A percentile compares a stretch with the other conserved stretches of the same genome.
These are phyloP conservation scores for Neoboletus brunneissimus DNA, from an alignment of 768 basidiomycete species.

Conservation along the genomic window DNA sequence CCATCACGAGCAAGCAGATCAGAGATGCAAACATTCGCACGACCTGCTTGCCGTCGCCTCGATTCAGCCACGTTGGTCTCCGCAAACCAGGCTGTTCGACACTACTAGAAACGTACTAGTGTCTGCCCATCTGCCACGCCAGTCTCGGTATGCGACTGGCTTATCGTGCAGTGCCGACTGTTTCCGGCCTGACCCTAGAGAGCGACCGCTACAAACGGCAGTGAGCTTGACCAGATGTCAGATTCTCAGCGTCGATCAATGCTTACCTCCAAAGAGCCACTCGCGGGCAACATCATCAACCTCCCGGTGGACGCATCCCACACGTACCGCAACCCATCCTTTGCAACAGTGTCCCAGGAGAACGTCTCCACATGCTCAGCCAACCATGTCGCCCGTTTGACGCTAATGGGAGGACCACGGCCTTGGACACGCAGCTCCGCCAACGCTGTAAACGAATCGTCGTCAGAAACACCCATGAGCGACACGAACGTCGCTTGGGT, in stretches of 20 bases:
- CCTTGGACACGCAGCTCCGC: slow-evolving; percentile 2
- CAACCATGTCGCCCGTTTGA: slow-evolving; percentile 3
- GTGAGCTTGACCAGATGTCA: neutral
- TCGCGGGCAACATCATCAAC: neutral
- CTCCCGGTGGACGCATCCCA: slow-evolving; percentile 1
- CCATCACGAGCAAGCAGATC: too few relatives aligned
- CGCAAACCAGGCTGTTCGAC: neutral
- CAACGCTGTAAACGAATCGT: slow-evolving; percentile 1
- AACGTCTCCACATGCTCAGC: slow-evolving; percentile 5
- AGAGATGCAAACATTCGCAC: too few relatives aligned
- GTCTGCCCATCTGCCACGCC: neutral
- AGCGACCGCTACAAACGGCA: neutral
- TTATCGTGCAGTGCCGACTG: neutral
- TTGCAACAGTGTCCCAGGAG: slow-evolving; percentile 10
- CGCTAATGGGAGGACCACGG: slow-evolving; percentile 4
- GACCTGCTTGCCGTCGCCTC: neutral
- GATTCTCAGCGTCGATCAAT: too few relatives aligned
- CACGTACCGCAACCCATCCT: slow-evolving; percentile 5
- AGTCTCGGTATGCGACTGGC: neutral
- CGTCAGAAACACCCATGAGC: slow-evolving; percentile 3
- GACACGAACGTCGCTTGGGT: neutral
- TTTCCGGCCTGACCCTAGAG: neutral
- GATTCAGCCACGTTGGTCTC: neutral
- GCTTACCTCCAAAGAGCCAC: neutral
- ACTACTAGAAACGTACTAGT: neutral